phyloP scores from a whole-genome alignment of 768 basidiomycete genomes.

The Mycena haematopus region DNA sequence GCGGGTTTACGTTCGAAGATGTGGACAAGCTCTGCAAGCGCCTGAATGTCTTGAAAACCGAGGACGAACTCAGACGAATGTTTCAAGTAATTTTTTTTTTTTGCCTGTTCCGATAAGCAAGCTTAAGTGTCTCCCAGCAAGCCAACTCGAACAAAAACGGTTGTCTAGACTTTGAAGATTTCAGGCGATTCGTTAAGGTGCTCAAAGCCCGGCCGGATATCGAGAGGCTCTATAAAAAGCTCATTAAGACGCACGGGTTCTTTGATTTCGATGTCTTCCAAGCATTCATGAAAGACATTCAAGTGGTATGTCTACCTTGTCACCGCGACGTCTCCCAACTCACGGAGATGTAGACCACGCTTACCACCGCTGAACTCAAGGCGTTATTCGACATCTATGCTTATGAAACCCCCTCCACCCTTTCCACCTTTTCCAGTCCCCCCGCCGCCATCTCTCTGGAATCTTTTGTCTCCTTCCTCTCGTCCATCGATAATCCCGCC shows the following conservation, averaged over 20 bases:
- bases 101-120: constrained; percentile 1
- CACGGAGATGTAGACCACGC: constrained; percentile 39
- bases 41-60: constrained; percentile 67
- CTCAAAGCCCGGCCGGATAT: constrained; percentile 89
- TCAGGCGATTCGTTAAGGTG: constrained; percentile 81
- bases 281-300: constrained; percentile 51
- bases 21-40: constrained; percentile 74
- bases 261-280: constrained; percentile 52
- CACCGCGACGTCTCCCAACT: background rate
- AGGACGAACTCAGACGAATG: constrained; percentile 57
- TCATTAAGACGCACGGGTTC: constrained; percentile 40
- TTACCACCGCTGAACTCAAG: constrained; percentile 41
- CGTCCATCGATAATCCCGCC: constrained; percentile 76
- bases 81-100: constrained; percentile 57
- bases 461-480: constrained; percentile 78
- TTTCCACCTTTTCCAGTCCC: constrained; percentile 15
- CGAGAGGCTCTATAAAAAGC: constrained; percentile 60
- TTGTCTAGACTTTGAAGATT: constrained; percentile 78
- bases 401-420: constrained; percentile 29
- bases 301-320: constrained; percentile 41
- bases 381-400: constrained; percentile 46
- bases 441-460: constrained; percentile 55
- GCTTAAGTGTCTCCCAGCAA: constrained; percentile 47
- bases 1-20: constrained; percentile 63
- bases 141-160: constrained; percentile 63